Conservation (phyloP, 768 basidiomycete species). For the Dioszegia aurantiaca region DNA sequence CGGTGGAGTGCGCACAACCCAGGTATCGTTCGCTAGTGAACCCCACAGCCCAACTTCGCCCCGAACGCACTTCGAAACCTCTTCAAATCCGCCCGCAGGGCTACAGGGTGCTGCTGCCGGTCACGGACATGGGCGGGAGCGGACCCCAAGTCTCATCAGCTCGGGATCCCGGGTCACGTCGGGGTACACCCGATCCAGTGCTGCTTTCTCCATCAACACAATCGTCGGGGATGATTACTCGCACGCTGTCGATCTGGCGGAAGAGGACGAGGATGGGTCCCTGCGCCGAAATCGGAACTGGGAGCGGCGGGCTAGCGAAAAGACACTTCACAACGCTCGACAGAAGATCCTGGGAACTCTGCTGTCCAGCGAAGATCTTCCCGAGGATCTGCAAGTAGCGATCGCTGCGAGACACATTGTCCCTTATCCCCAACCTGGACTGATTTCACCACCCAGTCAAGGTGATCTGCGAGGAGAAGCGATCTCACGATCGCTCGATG, state of each 20-base stretch:
- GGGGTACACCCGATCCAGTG: slow-evolving; percentile 35
- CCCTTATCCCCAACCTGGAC: neutral
- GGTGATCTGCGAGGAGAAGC: slow-evolving; percentile 25
- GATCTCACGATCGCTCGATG: slow-evolving; percentile 30
- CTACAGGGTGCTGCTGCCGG: neutral
- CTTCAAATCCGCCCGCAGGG: neutral
- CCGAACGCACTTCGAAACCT: neutral
- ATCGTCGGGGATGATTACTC: slow-evolving; percentile 27
- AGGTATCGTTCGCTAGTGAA: slow-evolving; percentile 20
- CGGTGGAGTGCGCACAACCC: slow-evolving; percentile 9
- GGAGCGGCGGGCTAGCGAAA: slow-evolving; percentile 34
- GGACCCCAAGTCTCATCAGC: slow-evolving; percentile 38
- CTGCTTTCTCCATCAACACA: slow-evolving; percentile 25
- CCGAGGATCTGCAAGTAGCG: slow-evolving; percentile 19
- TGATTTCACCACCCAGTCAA: neutral
- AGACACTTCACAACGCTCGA: slow-evolving; percentile 38
- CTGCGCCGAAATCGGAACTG: slow-evolving; percentile 1
- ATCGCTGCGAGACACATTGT: neutral
- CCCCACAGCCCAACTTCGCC: slow-evolving; percentile 4
- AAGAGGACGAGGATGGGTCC: slow-evolving; percentile 23
- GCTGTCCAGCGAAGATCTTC: slow-evolving; percentile 35
- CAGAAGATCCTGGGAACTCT: slow-evolving; percentile 34
- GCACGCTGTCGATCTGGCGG: slow-evolving; percentile 18
- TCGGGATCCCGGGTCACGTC: slow-evolving; percentile 32
- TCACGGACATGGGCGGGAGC: slow-evolving; percentile 22